Conservation (phyloP, 805 yeast genomes). For the Candida multigemmis region DNA sequence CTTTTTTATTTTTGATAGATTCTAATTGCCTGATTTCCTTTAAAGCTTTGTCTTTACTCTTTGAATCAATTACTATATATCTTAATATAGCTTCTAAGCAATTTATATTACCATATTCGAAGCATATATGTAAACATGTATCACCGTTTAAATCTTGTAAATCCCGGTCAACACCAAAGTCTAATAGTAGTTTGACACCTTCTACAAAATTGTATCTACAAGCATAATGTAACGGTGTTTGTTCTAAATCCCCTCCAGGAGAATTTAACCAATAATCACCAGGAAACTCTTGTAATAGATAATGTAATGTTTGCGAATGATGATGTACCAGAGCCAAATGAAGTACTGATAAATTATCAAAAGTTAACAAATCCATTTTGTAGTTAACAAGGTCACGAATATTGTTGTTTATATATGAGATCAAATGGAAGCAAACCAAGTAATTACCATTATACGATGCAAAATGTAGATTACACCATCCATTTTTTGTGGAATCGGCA, state of each 20-base stretch:
- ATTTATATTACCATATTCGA: conserved; percentile 23
- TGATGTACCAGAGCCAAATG: conserved; percentile 23
- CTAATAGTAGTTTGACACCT: conserved; percentile 27
- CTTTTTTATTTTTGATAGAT: conserved; percentile 13
- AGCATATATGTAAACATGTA: conserved; percentile 29
- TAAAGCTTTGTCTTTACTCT: conserved; percentile 6
- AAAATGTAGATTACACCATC: conserved; percentile 36
- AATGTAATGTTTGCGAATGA: conserved; percentile 33
- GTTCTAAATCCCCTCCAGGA: conserved; percentile 18
- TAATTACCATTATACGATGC: conserved; percentile 33
- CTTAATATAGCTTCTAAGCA: conserved; percentile 19
- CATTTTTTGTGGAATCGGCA: conserved; percentile 20
- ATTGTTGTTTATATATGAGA: conserved; percentile 19
- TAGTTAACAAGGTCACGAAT: conserved; percentile 6
- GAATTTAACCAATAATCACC: conserved; percentile 27
- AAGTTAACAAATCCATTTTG: conserved; percentile 23
- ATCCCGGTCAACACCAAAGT: conserved; percentile 31
- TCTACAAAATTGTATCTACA: conserved; percentile 26
- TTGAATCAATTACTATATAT: conserved; percentile 5
- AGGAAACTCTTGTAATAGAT: conserved; percentile 33
- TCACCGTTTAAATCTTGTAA: conserved; percentile 21
- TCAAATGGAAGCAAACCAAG: conserved; percentile 30
- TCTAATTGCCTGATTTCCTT: conserved; percentile 12
- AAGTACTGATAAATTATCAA: conserved; percentile 25
- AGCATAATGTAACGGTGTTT: conserved; percentile 30